Evolutionary conservation across 2,329 filamentous ascomycete genomes (phyloP).

Genomic region (Lachnellula hyalina): DNA sequence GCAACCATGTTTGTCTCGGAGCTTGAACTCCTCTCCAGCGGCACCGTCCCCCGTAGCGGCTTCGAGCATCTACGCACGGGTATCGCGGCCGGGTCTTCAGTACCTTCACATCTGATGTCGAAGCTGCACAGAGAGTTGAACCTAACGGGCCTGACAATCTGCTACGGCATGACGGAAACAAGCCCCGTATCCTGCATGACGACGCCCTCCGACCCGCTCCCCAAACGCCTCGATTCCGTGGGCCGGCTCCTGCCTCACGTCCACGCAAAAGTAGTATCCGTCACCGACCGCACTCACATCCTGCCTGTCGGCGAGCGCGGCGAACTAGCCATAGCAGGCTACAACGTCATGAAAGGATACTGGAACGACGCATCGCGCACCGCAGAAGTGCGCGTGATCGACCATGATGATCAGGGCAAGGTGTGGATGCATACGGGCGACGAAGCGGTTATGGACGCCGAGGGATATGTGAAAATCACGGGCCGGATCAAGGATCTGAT

Average conservation of each 20-base stretch:
- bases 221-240: constrained; percentile 63
- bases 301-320: constrained; percentile 64
- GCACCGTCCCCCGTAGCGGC: constrained; percentile 40
- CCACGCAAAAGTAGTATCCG: constrained; percentile 68
- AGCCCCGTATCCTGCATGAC: constrained; percentile 59
- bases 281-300: constrained; percentile 51
- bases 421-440: constrained; percentile 92
- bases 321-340: constrained; percentile 79
- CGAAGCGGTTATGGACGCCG: constrained; percentile 76
- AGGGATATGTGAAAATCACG: constrained; percentile 84
- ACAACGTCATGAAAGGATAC: constrained; percentile 87
- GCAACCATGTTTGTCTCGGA: constrained; percentile 93
- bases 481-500: constrained; percentile 93
- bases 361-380: constrained; percentile 71
- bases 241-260: constrained; percentile 84
- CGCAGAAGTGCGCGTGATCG: constrained; percentile 57
- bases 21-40: constrained; percentile 65
- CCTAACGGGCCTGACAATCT: constrained; percentile 78
- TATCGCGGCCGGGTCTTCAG: constrained; percentile 81
- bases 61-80: constrained; percentile 74
- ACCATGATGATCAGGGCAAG: constrained; percentile 23
- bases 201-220: constrained; percentile 59
- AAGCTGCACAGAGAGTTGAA: constrained; percentile 70
- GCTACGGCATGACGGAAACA: constrained; percentile 53
- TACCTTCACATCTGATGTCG: constrained; percentile 77